Evolutionary conservation across 78 protist species (phyloP), one percentile per base, ranked within the genome.

Genomic region (Fonticula alba): DNA sequence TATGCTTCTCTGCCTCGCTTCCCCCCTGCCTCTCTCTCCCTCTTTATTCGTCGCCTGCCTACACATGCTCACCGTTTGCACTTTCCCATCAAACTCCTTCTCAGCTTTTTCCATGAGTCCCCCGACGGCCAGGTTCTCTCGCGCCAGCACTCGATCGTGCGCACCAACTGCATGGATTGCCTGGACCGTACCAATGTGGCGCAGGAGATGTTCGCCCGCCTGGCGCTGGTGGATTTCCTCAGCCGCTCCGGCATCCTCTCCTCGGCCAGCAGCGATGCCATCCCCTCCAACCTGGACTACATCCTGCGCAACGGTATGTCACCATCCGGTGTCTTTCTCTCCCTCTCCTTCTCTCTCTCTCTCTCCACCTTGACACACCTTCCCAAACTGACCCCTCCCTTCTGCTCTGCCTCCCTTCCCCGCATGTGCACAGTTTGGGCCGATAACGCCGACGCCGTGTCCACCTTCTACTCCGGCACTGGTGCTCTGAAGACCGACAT

Each of bases 131-230:
- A 22, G 22, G 22, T 24, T 50, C 22, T 10, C 26, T 24, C 4
- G 29, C 36, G 61, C 43, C 75, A 72, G 64, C 15, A 9, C 4
- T 83, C 84, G 9, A 64, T 69, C 24, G 31, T 91, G 32, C 71
- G 96, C 37, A 81, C 88, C 0, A 92, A 92, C 64, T 92, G 97
- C 54, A 79, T 88, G 29, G 97, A 92, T 65, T 86, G 91, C 64
- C 62, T 92, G 0, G 97, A 92, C 36, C 50, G 97, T 13, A 92
- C 97, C 20, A 92, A 92, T 41, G 95, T 92, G 7, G 87, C 77
- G 0, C 93, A 91, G 69, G 13, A 66, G 33, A 43, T 78, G 35
- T 33, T 86, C 9, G 85, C 81, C 4, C 64, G 52, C 31, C 53
- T 52, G 22, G 36, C 56, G 43, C 64, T 85, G 9, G 73, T 54